Evolutionary conservation across 768 basidiomycete species (phyloP).

Genomic region (Chalciporus piperatus): DNA sequence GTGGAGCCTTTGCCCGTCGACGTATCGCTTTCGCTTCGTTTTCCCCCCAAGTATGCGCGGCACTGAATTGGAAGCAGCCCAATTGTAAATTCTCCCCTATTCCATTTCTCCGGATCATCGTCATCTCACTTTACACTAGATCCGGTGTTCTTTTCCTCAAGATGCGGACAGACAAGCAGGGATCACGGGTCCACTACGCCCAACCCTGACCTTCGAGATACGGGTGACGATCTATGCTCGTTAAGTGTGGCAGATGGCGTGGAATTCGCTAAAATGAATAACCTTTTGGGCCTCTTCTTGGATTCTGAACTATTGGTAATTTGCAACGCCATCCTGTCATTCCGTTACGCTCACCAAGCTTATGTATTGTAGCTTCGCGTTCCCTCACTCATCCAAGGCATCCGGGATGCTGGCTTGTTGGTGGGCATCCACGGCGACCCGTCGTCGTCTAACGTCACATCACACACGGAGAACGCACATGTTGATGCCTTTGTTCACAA

Average conservation of each 20-base stretch:
- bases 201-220: constrained; percentile 35
- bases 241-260: constrained; percentile 86
- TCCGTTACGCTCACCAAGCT: constrained; percentile 13
- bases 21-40: constrained; percentile 92
- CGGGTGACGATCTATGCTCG: constrained; percentile 48
- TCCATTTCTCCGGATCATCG: constrained; percentile 21
- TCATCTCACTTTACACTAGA: constrained; percentile 45
- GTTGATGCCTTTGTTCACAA: constrained; percentile 70
- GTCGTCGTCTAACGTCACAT: constrained; percentile 37
- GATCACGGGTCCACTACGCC: constrained; percentile 39
- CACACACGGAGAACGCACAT: constrained; percentile 42
- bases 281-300: constrained; percentile 87
- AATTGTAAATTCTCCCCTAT: constrained; percentile 65
- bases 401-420: constrained; percentile 85
- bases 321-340: constrained; percentile 4
- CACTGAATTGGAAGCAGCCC: constrained; percentile 98
- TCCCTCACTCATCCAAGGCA: constrained; percentile 84
- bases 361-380: constrained; percentile 58
- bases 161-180: constrained; percentile 65
- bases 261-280: constrained; percentile 90
- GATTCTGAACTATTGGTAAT: constrained; percentile 84
- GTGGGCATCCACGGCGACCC: constrained; percentile 77
- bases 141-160: constrained; percentile 92
- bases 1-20: constrained; percentile 55
- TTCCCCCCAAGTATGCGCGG: constrained; percentile 84